Evolutionary conservation across 495 filamentous ascomycete genomes (phyloP), one percentile per base, ranked within the genome.

Genomic region (Penicillium arizonense): DNA sequence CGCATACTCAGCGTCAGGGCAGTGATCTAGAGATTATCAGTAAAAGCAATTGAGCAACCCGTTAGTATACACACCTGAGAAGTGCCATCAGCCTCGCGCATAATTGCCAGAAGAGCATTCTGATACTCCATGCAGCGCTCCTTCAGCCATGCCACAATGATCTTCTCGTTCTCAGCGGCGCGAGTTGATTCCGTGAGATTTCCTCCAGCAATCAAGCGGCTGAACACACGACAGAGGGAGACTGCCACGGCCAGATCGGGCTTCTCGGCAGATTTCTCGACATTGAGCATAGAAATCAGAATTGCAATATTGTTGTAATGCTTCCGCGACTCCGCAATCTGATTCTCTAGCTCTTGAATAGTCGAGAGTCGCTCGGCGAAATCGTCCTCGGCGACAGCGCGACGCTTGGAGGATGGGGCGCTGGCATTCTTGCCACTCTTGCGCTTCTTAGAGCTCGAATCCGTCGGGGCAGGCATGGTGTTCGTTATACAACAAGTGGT

Each of bases 291-390:
- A 8, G 77, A 76, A 33, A 95, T 75, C 36, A 97, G 70, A 1
- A 76, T 84, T 8, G 85, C 84, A 61, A 97, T 95, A 59, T 94
- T 91, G 75, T 98, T 97, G 77, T 94, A 96, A 68, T 96, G 78
- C 65, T 88, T 88, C 52, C 85, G 87, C 23, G 90, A 95, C 66
- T 92, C 84, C 51, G 87, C 77, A 42, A 96, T 88, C 55, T 90
- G 84, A 53, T 79, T 74, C 73, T 96, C 90, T 20, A 96, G 82
- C 14, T 79, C 63, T 47, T 86, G 68, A 50, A 94, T 85, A 44
- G 82, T 77, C 43, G 77, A 72, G 62, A 82, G 74, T 9, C 66
- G 67, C 64, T 82, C 75, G 51, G 81, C 68, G 55, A 73, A 67
- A 44, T 71, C 62, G 33, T 71, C 67, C 52, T 72, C 67, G 41